Evolutionary conservation across 2,329 filamentous ascomycete genomes (phyloP), one percentile per base, ranked within the genome.

Genomic region (Monosporascus ibericus): DNA sequence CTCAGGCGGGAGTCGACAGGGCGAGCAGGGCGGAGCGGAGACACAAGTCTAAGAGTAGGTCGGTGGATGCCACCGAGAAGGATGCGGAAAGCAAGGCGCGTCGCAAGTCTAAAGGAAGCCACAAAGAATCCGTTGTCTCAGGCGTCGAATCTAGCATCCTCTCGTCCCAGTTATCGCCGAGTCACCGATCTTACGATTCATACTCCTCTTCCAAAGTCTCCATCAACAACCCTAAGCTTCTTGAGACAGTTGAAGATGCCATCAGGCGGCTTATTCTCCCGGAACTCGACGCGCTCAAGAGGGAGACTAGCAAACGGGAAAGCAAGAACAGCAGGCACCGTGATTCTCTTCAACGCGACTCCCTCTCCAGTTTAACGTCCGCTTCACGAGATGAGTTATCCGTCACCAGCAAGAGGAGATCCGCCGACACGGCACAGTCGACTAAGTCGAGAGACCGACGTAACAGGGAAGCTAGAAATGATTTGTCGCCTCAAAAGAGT

Each of bases 221-320:
- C 0, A 89, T 95, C 67, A 95, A 95, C 71, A 96, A 96, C 63
- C 92, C 92, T 0, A 94, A 90, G 65, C 74, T 96, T 2, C 79
- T 96, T 2, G 89, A 94, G 63, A 94, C 91, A 0, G 92, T 96
- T 3, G 92, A 96, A 71, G 91, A 96, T 71, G 91, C 91, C 15
- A 95, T 96, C 64, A 86, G 90, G 57, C 82, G 91, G 48, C 78
- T 96, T 48, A 95, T 96, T 50, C 73, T 99, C 3, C 94, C 94
- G 0, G 92, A 99, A 69, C 77, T 99, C 44, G 92, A 90, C 61
- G 90, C 91, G 9, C 76, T 99, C 51, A 96, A 96, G 69, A 85
- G 92, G 62, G 91, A 96, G 65, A 88, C 92, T 67, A 92, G 89
- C 68, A 86, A 87, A 58, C 84, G 86, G 57, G 80, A 87, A 58